phyloP scores from a whole-genome alignment of 1,139 yeast species.

The Yamadazyma membranifaciens region DNA sequence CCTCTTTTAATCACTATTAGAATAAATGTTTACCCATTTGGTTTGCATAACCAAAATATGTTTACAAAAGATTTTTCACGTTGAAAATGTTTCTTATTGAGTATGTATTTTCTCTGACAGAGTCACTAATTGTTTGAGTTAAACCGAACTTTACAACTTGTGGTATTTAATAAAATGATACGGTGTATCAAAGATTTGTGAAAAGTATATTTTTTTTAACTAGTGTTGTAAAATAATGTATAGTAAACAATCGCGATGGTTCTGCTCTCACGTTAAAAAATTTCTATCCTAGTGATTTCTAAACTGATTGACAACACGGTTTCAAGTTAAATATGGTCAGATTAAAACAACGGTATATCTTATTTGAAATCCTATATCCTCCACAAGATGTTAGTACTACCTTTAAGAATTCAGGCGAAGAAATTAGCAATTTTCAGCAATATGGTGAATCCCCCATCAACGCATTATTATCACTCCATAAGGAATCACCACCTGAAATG shows the following conservation, averaged over 20 bases:
- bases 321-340: constrained; percentile 66
- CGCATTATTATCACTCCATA: constrained; percentile 47
- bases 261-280: neutral
- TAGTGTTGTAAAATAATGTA: neutral
- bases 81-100: too few species aligned
- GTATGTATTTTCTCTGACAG: too few species aligned
- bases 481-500: constrained; percentile 45
- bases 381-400: constrained; percentile 18
- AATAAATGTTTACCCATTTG: too few species aligned
- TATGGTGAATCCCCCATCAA: constrained; percentile 30
- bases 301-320: neutral
- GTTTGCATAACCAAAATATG: too few species aligned
- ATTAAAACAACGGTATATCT: constrained; percentile 76
- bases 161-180: too few species aligned
- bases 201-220: too few species aligned
- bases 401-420: constrained; percentile 2
- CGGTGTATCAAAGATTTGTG: too few species aligned
- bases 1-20: too few species aligned
- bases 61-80: too few species aligned
- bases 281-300: neutral
- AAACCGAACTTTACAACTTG: too few species aligned
- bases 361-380: constrained; percentile 78
- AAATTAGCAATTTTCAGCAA: constrained; percentile 17
- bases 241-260: neutral
- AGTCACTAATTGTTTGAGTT: too few species aligned